These are phyloP conservation scores for Aegilops umbellulata DNA, from an alignment of 176 grass and related monocot species.

Conservation along the genomic window DNA sequence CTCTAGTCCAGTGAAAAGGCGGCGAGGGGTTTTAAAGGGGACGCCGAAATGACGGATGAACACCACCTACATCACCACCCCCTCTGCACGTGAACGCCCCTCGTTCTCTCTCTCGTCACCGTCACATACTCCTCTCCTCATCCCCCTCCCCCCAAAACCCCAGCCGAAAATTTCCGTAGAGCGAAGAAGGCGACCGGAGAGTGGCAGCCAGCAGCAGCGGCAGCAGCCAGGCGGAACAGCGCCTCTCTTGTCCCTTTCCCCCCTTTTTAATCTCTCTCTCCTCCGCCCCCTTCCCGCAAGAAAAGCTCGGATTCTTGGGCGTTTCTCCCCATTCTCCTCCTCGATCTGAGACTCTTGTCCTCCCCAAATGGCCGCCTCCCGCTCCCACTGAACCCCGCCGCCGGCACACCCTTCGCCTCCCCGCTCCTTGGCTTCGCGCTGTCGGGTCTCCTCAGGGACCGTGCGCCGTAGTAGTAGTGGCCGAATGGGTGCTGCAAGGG, in stretches of 20 bases:
- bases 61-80: conserved; percentile 19
- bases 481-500: conserved; percentile 21
- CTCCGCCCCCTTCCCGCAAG: conserved; percentile 20
- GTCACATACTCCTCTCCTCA: neutral
- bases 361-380: conserved; percentile 32
- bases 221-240: conserved; percentile 15
- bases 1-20: neutral
- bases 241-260: conserved; percentile 35
- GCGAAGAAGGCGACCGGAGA: conserved; percentile 13
- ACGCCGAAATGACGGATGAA: conserved; percentile 20
- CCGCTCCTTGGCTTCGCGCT: neutral
- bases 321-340: conserved; percentile 27
- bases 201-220: neutral
- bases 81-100: conserved; percentile 28
- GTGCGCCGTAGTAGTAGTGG: too few species aligned
- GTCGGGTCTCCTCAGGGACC: neutral
- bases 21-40: neutral
- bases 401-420: neutral
- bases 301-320: conserved; percentile 46
- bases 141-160: conserved; percentile 14
- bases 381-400: conserved; percentile 26
- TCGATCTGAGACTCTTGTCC: conserved; percentile 48
- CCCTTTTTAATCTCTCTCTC: conserved; percentile 24
- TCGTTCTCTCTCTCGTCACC: neutral
- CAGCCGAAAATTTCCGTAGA: conserved; percentile 5